Evolutionary conservation across 768 basidiomycete genomes (phyloP).

Genomic region (Xanthoconium stramineum): DNA sequence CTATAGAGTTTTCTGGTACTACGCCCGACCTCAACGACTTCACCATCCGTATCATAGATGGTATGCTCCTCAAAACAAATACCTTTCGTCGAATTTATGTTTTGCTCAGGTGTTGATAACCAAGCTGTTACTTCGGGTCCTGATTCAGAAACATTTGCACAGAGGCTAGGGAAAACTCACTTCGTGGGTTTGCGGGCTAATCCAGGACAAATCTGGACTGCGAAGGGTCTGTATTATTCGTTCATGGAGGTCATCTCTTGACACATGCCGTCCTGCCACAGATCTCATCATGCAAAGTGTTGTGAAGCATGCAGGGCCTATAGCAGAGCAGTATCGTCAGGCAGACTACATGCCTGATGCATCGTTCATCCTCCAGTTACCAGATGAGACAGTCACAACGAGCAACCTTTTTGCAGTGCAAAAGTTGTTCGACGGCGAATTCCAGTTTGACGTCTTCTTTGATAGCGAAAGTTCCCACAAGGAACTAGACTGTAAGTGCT

Average conservation of each 20-base stretch:
- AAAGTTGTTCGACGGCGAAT: constrained; percentile 78
- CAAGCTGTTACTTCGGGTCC: constrained; percentile 50
- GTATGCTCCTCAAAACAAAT: constrained; percentile 36
- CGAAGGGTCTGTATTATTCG: constrained; percentile 54
- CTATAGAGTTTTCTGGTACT: constrained; percentile 66
- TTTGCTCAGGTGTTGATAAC: constrained; percentile 55
- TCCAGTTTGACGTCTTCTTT: constrained; percentile 88
- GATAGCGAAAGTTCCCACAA: constrained; percentile 71
- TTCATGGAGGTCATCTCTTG: not conserved
- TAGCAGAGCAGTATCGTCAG: constrained; percentile 51
- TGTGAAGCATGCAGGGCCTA: constrained; percentile 51
- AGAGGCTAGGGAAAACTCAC: constrained; percentile 68
- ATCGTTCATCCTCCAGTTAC: constrained; percentile 71
- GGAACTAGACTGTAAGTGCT: constrained; percentile 57
- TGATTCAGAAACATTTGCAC: constrained; percentile 53
- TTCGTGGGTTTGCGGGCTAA: constrained; percentile 61
- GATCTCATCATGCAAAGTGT: constrained; percentile 65
- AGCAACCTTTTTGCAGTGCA: constrained; percentile 88
- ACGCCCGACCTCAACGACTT: constrained; percentile 84
- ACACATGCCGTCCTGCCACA: constrained; percentile 25
- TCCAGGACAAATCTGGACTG: constrained; percentile 75
- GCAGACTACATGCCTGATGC: constrained; percentile 64
- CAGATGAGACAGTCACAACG: constrained; percentile 66
- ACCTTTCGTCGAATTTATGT: constrained; percentile 2
- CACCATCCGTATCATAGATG: constrained; percentile 72